These are phyloP conservation scores for Niveomyces coronatus DNA, from an alignment of 2,329 filamentous ascomycete species.

Conservation along the genomic window DNA sequence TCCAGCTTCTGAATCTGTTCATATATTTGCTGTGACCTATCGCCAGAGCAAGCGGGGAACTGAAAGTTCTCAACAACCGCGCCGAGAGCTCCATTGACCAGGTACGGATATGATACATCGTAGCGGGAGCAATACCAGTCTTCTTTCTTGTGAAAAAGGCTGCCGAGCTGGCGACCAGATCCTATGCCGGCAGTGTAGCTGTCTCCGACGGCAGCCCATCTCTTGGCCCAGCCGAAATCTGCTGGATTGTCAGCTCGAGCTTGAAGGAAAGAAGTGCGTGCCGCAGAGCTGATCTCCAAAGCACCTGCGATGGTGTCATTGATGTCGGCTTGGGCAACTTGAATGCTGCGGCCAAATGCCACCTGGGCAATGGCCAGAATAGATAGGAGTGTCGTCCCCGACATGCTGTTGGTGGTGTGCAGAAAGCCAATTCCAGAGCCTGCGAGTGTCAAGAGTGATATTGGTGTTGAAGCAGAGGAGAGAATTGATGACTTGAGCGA, in stretches of 20 bases:
- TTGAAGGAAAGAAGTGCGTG: neutral
- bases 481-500: neutral
- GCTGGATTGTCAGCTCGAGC: conserved; percentile 1
- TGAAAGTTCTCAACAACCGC: conserved; percentile 17
- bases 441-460: neutral
- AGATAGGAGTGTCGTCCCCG: neutral
- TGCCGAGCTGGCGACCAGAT: conserved; percentile 16
- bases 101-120: conserved; percentile 17
- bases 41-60: conserved; percentile 19
- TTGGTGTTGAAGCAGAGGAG: neutral
- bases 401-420: neutral
- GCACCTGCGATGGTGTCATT: neutral
- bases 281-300: neutral
- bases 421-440: neutral
- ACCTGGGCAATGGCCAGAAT: neutral
- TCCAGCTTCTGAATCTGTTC: conserved; percentile 18
- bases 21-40: conserved; percentile 17
- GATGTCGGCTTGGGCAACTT: neutral
- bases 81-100: conserved; percentile 18
- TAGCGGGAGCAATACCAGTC: conserved; percentile 22
- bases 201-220: conserved; percentile 26
- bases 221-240: conserved; percentile 19
- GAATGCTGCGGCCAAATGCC: conserved; percentile 2
- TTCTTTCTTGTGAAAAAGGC: neutral
- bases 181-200: conserved; percentile 28